Evolutionary conservation across 2,329 filamentous ascomycete genomes (phyloP), one percentile per base, ranked within the genome.

Genomic region (Cyphellophora attinorum): DNA sequence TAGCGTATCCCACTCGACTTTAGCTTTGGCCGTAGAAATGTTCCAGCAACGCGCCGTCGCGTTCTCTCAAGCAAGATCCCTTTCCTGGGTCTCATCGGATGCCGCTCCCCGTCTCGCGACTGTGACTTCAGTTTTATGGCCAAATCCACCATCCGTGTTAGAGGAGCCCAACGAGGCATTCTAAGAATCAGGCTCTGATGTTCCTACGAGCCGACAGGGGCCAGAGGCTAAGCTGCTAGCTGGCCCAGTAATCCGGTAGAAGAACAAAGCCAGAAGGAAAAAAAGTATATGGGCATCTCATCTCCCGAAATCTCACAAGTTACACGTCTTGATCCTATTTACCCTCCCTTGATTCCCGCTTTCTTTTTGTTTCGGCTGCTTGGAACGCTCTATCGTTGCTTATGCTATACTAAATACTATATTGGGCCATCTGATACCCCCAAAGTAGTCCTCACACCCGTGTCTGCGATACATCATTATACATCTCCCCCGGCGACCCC

Each of bases 301-400:
- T 25, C 21, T 25, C 21, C 21, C 21, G n/a, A n/a, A n/a, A n/a
- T n/a, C 21, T 25, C 21, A n/a, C 21, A 25, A 8, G 21, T n/a
- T 25, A 25, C 21, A 25, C 21, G n/a, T 25, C 21, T n/a, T n/a
- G n/a, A n/a, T n/a, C 8, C 21, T 25, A 8, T 25, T 25, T 25
- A 25, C 21, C n/a, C 21, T n/a, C 21, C 21, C 21, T 25, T 25
- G 21, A 25, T n/a, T 25, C 21, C 8, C 21, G n/a, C 21, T n/a
- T 8, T n/a, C 21, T 25, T 25, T 8, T 25, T n/a, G n/a, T 25
- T 8, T 8, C n/a, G 21, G 8, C n/a, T 25, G 8, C 21, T 25
- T 25, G n/a, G n/a, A n/a, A n/a, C n/a, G n/a, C n/a, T n/a, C n/a
- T 25, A n/a, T 25, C 21, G 21, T 25, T 25, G 21, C 21, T 25